Base-by-base conservation (phyloP, 1,139 yeast genomes). In the Magnusiomyces suaveolens region DNA sequence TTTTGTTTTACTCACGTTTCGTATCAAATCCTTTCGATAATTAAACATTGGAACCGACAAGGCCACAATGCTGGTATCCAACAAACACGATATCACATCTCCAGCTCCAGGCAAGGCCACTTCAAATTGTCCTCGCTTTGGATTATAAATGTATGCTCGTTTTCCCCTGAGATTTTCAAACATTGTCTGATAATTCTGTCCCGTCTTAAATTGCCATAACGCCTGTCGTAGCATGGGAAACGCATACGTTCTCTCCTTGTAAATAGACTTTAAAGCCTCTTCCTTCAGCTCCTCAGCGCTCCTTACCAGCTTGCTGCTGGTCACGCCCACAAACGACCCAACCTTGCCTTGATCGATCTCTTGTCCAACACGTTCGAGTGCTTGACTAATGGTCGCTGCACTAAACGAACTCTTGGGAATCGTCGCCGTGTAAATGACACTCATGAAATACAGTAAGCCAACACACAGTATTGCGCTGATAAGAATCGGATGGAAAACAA, bases 51-150 rank as follows among this genome's bases (percentile, higher is more conserved):
- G 90, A 54, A 86, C 71, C 24, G 90, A 80, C 50, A 86, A 72
- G 1, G 90, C 80, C 1, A 85, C 89, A 68, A 86, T 86, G 2
- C 88, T 80, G 3, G 84, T 77, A 62, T 85, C 94, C 83, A 86
- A 81, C 58, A 86, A 66, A 0, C 89, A 79, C 8, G 83, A 69
- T 44, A 86, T 74, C 14, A 86, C 73, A 64, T 86, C 95, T 1
- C 95, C 95, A 44, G 92, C 87, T 0, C 95, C 95, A 0, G 95
- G 94, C 78, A 82, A 77, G 44, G 69, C 69, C 10, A 63, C 56
- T 48, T 59, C 59, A 56, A 46, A 46, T 3, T 6, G 18, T 18
- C 10, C 25, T 2, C 14, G 18, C 53, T 52, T 58, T 4, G 51
- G 49, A 26, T 57, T 55, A 25, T 54, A 56, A 23, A 33, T 20